phyloP scores from a whole-genome alignment of 2,329 filamentous ascomycete species.

The Coniochaeta pulveracea region DNA sequence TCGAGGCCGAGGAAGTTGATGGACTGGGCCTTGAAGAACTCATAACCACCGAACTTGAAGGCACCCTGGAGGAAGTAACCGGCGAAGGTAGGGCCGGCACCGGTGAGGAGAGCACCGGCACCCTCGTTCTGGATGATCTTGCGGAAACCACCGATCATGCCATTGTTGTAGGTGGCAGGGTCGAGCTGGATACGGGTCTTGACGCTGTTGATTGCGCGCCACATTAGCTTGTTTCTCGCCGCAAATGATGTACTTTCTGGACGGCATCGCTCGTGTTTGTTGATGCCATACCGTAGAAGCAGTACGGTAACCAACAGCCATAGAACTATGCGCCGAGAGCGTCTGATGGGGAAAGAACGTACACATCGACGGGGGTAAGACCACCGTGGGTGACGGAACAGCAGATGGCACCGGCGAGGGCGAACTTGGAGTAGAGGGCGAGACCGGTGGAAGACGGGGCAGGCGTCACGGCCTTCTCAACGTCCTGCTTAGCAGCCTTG shows the following conservation, averaged over 20 bases:
- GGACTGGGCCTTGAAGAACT: slow-evolving; percentile 90
- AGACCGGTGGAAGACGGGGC: slow-evolving; percentile 26
- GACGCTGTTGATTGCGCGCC: slow-evolving; percentile 47
- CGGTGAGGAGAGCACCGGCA: slow-evolving; percentile 75
- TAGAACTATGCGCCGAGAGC: no score
- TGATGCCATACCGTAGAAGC: no score
- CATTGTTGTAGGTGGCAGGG: slow-evolving; percentile 78
- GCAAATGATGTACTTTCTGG: no score
- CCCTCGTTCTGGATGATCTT: slow-evolving; percentile 79
- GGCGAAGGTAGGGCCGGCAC: slow-evolving; percentile 73
- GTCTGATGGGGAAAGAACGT: slow-evolving; percentile 45
- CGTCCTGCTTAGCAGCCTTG: slow-evolving; percentile 22
- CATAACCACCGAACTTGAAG: slow-evolving; percentile 90
- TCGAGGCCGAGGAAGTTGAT: slow-evolving; percentile 74
- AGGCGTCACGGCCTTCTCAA: slow-evolving; percentile 1
- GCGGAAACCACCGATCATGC: slow-evolving; percentile 75
- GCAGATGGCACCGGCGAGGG: slow-evolving; percentile 92
- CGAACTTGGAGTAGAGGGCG: slow-evolving; percentile 83
- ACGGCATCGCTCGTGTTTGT: no score
- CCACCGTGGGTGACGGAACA: slow-evolving; percentile 94
- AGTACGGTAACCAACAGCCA: no score
- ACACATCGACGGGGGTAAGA: slow-evolving; percentile 98
- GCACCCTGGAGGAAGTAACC: slow-evolving; percentile 93
- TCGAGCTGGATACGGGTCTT: slow-evolving; percentile 95
- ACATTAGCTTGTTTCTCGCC: background rate